phyloP scores from a whole-genome alignment of 371 early-diverging fungal genomes.

The Conidiobolus incongruus region DNA sequence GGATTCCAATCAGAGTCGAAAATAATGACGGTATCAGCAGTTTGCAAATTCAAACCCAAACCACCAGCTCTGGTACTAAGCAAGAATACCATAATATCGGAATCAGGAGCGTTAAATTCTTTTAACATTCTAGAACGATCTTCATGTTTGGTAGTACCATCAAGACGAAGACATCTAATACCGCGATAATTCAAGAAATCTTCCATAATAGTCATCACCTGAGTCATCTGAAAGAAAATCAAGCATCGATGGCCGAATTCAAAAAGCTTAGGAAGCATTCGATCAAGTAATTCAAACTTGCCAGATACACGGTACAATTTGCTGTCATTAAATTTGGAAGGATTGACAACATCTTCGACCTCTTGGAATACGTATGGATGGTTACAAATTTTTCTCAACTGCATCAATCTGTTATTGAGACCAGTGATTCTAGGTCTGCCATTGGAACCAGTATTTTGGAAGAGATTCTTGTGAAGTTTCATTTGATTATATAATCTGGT shows the following conservation, averaged over 20 bases:
- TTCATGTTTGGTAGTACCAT: slow-evolving; percentile 88
- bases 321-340: slow-evolving; percentile 25
- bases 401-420: slow-evolving; percentile 96
- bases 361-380: slow-evolving; percentile 97
- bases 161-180: slow-evolving; percentile 72
- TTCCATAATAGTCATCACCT: slow-evolving; percentile 93
- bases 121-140: slow-evolving; percentile 70
- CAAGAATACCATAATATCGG: slow-evolving; percentile 80
- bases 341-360: slow-evolving; percentile 68
- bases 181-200: slow-evolving; percentile 70
- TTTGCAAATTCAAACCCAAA: slow-evolving; percentile 95
- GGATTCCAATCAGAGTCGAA: slow-evolving; percentile 99
- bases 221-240: slow-evolving; percentile 99
- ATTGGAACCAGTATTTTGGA: slow-evolving; percentile 1
- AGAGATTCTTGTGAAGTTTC: slow-evolving; percentile 25
- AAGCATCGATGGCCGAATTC: slow-evolving; percentile 63
- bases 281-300: slow-evolving; percentile 95
- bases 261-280: slow-evolving; percentile 80
- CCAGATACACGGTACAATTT: slow-evolving; percentile 63
- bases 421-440: slow-evolving; percentile 41
- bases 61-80: slow-evolving; percentile 99
- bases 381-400: slow-evolving; percentile 97
- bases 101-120: slow-evolving; percentile 60
- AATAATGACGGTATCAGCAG: slow-evolving; percentile 98
- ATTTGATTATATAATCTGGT: slow-evolving; percentile 51